These are phyloP conservation scores for Leonotis leonurus DNA, from an alignment of 257 asterid species.

Conservation along the genomic window DNA sequence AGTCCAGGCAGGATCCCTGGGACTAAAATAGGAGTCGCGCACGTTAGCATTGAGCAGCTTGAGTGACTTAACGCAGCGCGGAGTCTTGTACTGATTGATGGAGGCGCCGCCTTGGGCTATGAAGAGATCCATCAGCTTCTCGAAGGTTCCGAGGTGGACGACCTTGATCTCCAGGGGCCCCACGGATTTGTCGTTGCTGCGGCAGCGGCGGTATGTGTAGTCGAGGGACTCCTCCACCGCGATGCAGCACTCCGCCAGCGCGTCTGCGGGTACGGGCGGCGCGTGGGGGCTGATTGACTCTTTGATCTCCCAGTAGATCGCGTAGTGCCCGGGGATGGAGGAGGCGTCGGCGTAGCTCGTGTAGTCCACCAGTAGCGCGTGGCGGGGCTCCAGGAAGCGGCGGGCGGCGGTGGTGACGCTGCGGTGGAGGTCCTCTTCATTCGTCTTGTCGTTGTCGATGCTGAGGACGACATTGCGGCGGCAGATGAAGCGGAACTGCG, in stretches of 20 bases:
- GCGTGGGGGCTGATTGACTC: slow-evolving; percentile 22
- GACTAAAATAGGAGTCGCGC: slow-evolving; percentile 45
- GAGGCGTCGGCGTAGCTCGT: slow-evolving; percentile 72
- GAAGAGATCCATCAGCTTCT: slow-evolving; percentile 62
- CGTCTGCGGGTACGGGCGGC: slow-evolving; percentile 24
- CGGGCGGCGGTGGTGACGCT: slow-evolving; percentile 47
- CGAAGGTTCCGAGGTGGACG: slow-evolving; percentile 56
- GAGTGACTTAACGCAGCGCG: slow-evolving; percentile 58
- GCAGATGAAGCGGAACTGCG: slow-evolving; percentile 72
- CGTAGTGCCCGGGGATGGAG: slow-evolving; percentile 74
- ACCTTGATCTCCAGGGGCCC: slow-evolving; percentile 70
- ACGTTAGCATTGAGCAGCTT: slow-evolving; percentile 59
- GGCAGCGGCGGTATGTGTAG: slow-evolving; percentile 61
- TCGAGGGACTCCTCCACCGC: slow-evolving; percentile 59
- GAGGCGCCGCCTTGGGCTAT: slow-evolving; percentile 67
- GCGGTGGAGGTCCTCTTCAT: slow-evolving; percentile 66
- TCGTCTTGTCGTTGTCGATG: slow-evolving; percentile 72
- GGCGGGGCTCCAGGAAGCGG: slow-evolving; percentile 45
- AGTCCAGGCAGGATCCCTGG: slow-evolving; percentile 68
- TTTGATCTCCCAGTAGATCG: slow-evolving; percentile 69
- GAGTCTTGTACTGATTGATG: slow-evolving; percentile 71
- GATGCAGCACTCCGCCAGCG: slow-evolving; percentile 55
- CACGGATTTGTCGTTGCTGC: slow-evolving; percentile 50
- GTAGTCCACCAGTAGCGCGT: slow-evolving; percentile 57
- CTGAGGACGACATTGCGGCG: slow-evolving; percentile 69